Conservation (phyloP, 2,329 filamentous ascomycete species). For the Cryphonectria carpinicola region DNA sequence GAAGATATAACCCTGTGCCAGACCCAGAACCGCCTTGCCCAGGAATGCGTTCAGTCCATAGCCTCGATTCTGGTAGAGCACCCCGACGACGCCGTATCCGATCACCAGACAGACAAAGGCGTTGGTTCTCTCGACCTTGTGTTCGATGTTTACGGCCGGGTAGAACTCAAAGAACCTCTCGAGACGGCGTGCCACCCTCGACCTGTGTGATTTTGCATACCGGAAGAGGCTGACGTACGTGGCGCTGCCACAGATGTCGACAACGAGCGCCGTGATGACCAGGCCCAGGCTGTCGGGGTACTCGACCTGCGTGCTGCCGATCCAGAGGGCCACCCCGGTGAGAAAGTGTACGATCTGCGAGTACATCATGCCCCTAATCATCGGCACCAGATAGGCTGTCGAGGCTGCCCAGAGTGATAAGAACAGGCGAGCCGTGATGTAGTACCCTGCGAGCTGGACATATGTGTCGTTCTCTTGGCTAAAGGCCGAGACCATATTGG, state of each 20-base stretch:
- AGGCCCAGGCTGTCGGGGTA: conserved; percentile 58
- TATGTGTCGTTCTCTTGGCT: conserved; percentile 55
- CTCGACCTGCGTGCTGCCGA: conserved; percentile 59
- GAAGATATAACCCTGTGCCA: conserved; percentile 61
- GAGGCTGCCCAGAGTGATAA: conserved; percentile 52
- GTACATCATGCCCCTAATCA: conserved; percentile 61
- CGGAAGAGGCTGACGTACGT: conserved; percentile 47
- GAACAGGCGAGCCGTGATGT: conserved; percentile 61
- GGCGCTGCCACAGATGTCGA: conserved; percentile 57
- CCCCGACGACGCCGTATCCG: conserved; percentile 65
- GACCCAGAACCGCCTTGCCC: conserved; percentile 63
- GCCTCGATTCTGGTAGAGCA: conserved; percentile 61
- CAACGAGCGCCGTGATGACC: conserved; percentile 58
- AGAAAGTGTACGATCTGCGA: conserved; percentile 48
- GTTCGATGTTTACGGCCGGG: conserved; percentile 67
- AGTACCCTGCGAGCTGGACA: conserved; percentile 62
- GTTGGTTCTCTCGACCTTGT: conserved; percentile 65
- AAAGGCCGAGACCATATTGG: conserved; percentile 63
- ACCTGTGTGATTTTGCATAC: conserved; percentile 33
- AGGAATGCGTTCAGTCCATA: conserved; percentile 62
- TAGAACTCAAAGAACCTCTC: conserved; percentile 58
- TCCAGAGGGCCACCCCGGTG: conserved; percentile 60
- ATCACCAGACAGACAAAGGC: conserved; percentile 69
- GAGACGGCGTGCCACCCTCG: conserved; percentile 35
- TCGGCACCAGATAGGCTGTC: conserved; percentile 55